Conservation (phyloP, 176 grass and related monocot genomes). For the Bothriochloa decipiens region DNA sequence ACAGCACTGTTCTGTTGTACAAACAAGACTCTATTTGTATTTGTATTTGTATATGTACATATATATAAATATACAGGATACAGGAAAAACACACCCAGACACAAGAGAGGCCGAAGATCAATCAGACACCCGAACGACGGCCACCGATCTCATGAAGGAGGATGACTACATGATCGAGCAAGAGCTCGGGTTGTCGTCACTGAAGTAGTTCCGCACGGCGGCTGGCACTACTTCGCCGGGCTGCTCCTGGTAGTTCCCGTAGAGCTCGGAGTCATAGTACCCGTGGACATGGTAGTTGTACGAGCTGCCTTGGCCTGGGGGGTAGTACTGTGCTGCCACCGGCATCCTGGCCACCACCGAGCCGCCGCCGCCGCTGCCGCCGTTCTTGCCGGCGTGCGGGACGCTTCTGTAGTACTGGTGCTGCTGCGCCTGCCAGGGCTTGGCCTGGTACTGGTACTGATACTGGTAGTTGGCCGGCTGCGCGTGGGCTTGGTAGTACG, state of each 20-base stretch:
- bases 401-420: conserved; percentile 17
- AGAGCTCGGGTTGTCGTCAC: conserved; percentile 75
- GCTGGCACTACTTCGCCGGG: conserved; percentile 35
- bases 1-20: not conserved
- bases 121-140: not conserved
- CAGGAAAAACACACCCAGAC: not conserved
- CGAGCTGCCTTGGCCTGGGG: conserved; percentile 40
- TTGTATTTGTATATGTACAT: not conserved
- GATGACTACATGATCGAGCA: conserved; percentile 71
- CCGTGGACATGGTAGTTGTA: conserved; percentile 89
- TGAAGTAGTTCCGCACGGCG: conserved; percentile 56
- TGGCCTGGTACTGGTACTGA: conserved; percentile 10
- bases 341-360: not conserved
- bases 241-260: conserved; percentile 48
- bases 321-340: not conserved
- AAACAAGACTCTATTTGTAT: not conserved
- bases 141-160: not conserved
- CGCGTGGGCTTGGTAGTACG: conserved; percentile 43
- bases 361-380: conserved; percentile 1
- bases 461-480: conserved; percentile 32
- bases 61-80: not conserved
- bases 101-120: not conserved
- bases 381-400: not conserved
- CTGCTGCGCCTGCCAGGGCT: not conserved
- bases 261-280: conserved; percentile 52